Base-by-base conservation (phyloP, 2,329 filamentous ascomycete species). In the Mycogone perniciosa region DNA sequence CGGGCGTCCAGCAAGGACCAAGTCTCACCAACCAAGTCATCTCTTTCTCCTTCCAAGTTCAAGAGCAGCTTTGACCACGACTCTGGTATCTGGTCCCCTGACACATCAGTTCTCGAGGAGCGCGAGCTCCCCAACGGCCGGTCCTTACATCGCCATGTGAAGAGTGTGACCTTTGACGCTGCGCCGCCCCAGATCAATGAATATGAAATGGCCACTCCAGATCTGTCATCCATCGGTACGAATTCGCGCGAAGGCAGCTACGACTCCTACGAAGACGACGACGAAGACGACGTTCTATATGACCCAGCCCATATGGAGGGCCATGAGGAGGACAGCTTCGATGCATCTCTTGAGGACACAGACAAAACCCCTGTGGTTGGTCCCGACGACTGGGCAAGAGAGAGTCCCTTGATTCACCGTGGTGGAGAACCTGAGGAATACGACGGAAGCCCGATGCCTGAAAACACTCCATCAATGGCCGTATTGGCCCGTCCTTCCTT, bases 351-450 rank as follows among this genome's bases (percentile, higher is more conserved):
- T 1, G 92, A 97, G 69, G 92, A 97, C 63, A 92, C 89, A 5
- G 89, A 95, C 63, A 97, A 97, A 75, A 97, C 93, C 1, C 93
- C 93, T 0, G 93, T 99, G 8, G 92, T 99, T n/a, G 81, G 95
- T 26, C 93, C 93, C 1, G 93, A 97, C 62, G 90, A 96, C 65
- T 99, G 93, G 93, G 84, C 88, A 56, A 88, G 91, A 72, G 71
- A 88, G 71, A 65, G 83, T 76, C 60, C 81, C 6, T 59, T 68
- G 48, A 60, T 64, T n/a, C 58, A 59, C 30, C 62, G 60, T 11
- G 56, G 53, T 26, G 53, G 55, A 3, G 58, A 53, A 34, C 50
- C 60, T 5, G 59, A 60, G 11, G 58, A 64, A 1, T 93, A 88
- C 60, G 83, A 86, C 39, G 80, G 77, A 53, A 89, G 84, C 62